A percentile compares a stretch with the other conserved stretches of the same genome.
Conservation (phyloP, 768 basidiomycete species). For the Sporobolomyces roseus region DNA sequence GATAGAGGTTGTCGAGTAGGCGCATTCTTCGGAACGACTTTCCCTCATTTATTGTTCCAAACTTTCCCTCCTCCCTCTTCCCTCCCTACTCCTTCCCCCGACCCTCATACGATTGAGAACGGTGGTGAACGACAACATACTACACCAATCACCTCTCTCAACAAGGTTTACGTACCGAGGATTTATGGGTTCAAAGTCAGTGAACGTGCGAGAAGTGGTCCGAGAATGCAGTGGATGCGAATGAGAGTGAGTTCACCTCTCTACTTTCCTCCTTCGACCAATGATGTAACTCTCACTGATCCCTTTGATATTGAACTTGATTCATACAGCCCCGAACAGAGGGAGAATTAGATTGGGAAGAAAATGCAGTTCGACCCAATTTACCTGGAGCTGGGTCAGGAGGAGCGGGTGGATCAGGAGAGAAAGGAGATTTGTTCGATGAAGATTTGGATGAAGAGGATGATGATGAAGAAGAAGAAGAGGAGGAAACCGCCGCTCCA, state of each 20-base stretch:
- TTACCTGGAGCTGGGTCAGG: neutral
- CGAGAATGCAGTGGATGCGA: conserved; percentile 94
- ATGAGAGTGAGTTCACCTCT: conserved; percentile 53
- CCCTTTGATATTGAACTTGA: too few species aligned
- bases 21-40: conserved; percentile 99
- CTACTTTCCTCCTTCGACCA: too few species aligned
- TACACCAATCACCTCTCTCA: conserved; percentile 43
- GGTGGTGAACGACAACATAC: conserved; percentile 21
- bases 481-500: conserved; percentile 12
- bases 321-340: conserved; percentile 31
- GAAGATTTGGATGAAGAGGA: conserved; percentile 31
- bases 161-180: conserved; percentile 75
- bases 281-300: too few species aligned
- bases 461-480: conserved; percentile 23
- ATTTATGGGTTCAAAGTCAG: conserved; percentile 98
- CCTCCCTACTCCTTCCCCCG: conserved; percentile 29
- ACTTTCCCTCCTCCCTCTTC: conserved; percentile 57
- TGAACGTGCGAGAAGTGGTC: conserved; percentile 88
- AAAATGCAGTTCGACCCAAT: neutral
- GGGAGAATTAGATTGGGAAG: conserved; percentile 40
- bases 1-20: conserved; percentile 55
- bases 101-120: conserved; percentile 16
- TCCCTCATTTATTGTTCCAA: conserved; percentile 95
- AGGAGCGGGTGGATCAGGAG: conserved; percentile 2
- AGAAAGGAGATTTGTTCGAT: conserved; percentile 32